Evolutionary conservation across 768 basidiomycete genomes (phyloP).

Genomic region (Tubosaeta sp.): DNA sequence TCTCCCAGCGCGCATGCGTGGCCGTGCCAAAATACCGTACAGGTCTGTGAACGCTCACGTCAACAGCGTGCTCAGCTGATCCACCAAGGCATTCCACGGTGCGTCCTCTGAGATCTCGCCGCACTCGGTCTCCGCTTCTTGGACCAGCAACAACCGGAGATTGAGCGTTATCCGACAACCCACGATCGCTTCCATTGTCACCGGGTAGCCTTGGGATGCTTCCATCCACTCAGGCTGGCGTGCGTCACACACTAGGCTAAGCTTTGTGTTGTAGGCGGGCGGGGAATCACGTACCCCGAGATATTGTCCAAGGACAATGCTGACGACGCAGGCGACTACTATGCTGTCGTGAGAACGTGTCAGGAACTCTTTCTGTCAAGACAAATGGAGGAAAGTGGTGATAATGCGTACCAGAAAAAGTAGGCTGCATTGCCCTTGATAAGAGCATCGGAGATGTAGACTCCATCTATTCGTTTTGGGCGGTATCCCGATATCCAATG

Average conservation of each 20-base stretch:
- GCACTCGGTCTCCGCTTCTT: neutral
- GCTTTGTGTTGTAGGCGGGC: neutral
- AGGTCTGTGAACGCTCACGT: neutral
- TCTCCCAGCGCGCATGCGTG: neutral
- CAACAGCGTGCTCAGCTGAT: neutral
- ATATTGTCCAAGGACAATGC: neutral
- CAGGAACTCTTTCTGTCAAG: neutral
- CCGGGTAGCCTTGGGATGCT: slow-evolving; percentile 4
- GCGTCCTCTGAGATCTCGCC: neutral
- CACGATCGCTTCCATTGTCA: slow-evolving; percentile 1
- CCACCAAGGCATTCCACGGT: slow-evolving; percentile 1
- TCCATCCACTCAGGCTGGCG: slow-evolving; percentile 4
- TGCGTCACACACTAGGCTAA: neutral
- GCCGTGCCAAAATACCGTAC: neutral
- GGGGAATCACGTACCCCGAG: slow-evolving; percentile 1
- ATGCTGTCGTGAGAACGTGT: slow-evolving; percentile 5
- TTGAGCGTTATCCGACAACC: slow-evolving; percentile 9
- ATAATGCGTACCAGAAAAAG: slow-evolving; percentile 10
- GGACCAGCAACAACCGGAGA: slow-evolving; percentile 2
- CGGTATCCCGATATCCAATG: neutral
- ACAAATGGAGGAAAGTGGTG: neutral
- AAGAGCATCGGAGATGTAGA: slow-evolving; percentile 5
- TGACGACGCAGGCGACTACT: slow-evolving; percentile 4
- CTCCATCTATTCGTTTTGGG: neutral
- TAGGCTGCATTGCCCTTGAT: slow-evolving; percentile 15